Evolutionary conservation across 2,329 filamentous ascomycete species (phyloP), one percentile per base, ranked within the genome.

Genomic region (Pyrenophora graminea): DNA sequence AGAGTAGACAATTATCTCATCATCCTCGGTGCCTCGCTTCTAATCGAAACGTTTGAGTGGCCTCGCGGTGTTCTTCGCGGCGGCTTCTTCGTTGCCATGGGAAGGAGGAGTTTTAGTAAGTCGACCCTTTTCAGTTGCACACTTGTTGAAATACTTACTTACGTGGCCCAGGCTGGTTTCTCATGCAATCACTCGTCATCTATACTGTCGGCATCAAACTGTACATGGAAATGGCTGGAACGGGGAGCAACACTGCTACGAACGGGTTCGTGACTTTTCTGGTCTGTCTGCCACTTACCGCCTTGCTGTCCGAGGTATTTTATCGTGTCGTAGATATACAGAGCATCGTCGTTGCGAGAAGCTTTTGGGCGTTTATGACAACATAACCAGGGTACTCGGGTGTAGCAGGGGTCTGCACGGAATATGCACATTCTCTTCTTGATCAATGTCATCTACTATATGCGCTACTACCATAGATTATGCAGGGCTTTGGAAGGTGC

Each of bases 51-150:
- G 2, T 74, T 66, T 19, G 67, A 70, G 9, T 31, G 60, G 12
- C 49, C 76, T 19, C 74, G 76, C 48, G 64, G 47, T 12, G 40
- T 75, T 2, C 69, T 79, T 15, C 54, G 64, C 23, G 72, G 67
- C 48, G 61, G 51, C 9, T 38, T 71, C 3, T 63, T 79, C 17
- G 63, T 74, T 15, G 71, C 63, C 31, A 51, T 79, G 4, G 77
- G 77, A 12, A 70, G 61, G 44, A 63, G 77, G 43, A 77, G 76
- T 13, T 71, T 77, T 46, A 77, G 77, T 79, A 69, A 70, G 76
- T 68, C 7, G 8, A 25, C 8, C 4, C 18, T 23, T 27, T 39
- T 3, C 2, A 21, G 8, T 12, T 23, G 9, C 12, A 12, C 1
- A 19, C 17, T 23, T 36, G 3, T 6, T 19, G 2, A n/a, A 21